These are phyloP conservation scores for Cordyceps pruinosa DNA, from an alignment of 2,329 filamentous ascomycete genomes.

Conservation along the genomic window DNA sequence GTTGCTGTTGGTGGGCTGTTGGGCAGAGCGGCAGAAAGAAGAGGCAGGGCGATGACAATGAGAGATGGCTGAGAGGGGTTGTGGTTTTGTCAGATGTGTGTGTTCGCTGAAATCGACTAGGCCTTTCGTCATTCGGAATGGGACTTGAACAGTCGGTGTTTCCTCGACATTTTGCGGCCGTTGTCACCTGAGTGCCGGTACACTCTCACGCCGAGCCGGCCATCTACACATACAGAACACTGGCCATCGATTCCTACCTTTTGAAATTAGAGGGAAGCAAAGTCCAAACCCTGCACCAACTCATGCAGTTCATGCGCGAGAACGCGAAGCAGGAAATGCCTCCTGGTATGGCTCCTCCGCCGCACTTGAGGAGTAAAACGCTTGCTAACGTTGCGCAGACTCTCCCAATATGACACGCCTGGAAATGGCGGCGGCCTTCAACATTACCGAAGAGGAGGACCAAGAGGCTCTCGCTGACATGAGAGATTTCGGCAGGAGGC, in stretches of 20 bases:
- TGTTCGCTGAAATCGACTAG: no score
- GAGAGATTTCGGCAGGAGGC: background rate
- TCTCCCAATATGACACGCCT: background rate
- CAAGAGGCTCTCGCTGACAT: background rate
- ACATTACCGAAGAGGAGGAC: background rate
- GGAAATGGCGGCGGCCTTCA: background rate
- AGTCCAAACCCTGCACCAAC: background rate
- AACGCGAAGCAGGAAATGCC: conserved; percentile 1
- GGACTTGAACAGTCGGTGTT: no score
- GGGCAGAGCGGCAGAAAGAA: background rate
- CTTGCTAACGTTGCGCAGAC: background rate
- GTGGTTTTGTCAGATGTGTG: no score
- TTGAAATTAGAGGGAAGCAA: background rate
- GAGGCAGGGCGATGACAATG: background rate
- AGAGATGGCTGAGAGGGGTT: no score
- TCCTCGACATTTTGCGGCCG: no score
- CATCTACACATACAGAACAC: no score
- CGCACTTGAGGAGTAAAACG: background rate
- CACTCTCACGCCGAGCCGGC: no score
- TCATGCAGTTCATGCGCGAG: background rate
- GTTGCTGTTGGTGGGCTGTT: no score
- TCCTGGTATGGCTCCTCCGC: background rate
- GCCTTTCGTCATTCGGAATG: no score
- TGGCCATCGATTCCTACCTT: background rate
- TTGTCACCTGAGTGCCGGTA: no score